Conservation (phyloP, 441 rosid genomes). For the Aleurites moluccanus region DNA sequence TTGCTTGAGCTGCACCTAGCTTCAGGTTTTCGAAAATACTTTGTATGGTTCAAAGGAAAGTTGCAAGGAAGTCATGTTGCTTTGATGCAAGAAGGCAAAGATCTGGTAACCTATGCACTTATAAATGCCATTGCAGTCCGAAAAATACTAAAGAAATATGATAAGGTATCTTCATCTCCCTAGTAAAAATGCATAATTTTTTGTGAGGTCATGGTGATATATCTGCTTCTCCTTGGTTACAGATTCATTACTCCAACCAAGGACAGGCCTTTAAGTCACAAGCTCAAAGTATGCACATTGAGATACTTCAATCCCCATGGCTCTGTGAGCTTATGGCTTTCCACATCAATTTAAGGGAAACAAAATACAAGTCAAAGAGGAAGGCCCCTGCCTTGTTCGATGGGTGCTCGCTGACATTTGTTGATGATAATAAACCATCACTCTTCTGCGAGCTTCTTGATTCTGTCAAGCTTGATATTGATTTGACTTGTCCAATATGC, state of each 20-base stretch:
- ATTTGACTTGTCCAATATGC: slow-evolving; percentile 90
- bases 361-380: slow-evolving; percentile 41
- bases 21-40: slow-evolving; percentile 65
- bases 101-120: slow-evolving; percentile 74
- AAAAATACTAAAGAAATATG: slow-evolving; percentile 92
- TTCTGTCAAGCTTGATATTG: slow-evolving; percentile 76
- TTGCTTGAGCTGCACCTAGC: slow-evolving; percentile 82
- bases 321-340: slow-evolving; percentile 90
- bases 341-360: slow-evolving; percentile 74
- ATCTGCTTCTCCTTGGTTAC: slow-evolving; percentile 9
- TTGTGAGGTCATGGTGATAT: not conserved
- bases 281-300: slow-evolving; percentile 76
- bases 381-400: slow-evolving; percentile 55
- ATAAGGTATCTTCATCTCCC: slow-evolving; percentile 51
- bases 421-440: slow-evolving; percentile 72
- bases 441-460: slow-evolving; percentile 75
- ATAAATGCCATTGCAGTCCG: slow-evolving; percentile 77
- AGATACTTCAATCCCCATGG: slow-evolving; percentile 95
- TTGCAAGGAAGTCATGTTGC: slow-evolving; percentile 44
- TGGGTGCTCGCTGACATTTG: slow-evolving; percentile 54
- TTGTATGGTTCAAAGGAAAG: slow-evolving; percentile 67
- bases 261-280: slow-evolving; percentile 93
- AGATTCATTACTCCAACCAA: slow-evolving; percentile 87
- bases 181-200: not conserved
- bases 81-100: slow-evolving; percentile 74